A percentile compares a stretch with the other conserved stretches of the same genome.
Evolutionary conservation across 106 monocot species (phyloP).

Genomic region (Dendrobium officinale): DNA sequence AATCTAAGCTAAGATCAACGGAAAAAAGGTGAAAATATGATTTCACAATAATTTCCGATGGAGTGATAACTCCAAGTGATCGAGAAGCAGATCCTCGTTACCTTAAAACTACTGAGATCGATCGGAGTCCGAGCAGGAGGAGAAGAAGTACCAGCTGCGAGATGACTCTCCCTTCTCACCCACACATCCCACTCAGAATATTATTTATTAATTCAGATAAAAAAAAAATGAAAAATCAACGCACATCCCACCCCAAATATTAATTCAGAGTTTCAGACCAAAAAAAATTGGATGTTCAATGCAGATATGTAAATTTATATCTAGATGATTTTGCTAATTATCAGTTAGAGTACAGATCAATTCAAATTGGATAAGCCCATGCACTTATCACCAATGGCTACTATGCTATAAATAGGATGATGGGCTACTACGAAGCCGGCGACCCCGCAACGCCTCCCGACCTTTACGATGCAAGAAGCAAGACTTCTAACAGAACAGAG

Average conservation of each 20-base stretch:
- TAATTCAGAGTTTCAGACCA: not conserved
- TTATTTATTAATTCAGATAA: conserved; percentile 1
- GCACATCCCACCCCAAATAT: too few relatives aligned
- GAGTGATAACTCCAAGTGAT: not conserved
- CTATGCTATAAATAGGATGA: not conserved
- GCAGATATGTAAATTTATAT: not conserved
- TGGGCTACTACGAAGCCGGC: not conserved
- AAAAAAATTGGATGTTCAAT: not conserved
- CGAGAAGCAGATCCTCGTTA: not conserved
- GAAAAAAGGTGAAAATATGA: not conserved
- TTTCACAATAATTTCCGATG: not conserved
- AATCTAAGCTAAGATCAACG: not conserved
- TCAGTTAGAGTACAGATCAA: too few relatives aligned
- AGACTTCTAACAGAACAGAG: not conserved
- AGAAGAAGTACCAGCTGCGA: not conserved
- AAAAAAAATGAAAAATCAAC: not conserved
- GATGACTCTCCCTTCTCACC: not conserved
- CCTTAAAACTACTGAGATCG: not conserved
- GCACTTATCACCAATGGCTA: not conserved
- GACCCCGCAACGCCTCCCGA: not conserved
- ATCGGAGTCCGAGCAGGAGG: not conserved
- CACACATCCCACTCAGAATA: conserved; percentile 2
- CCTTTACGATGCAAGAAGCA: not conserved
- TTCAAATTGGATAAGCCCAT: not conserved
- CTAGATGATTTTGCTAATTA: too few relatives aligned